Percentiles rank a stretch among this genome's conserved stretches.
Evolutionary conservation across 1,284 basidiomycete species (phyloP).

Genomic region (Laetiporus sulphureus): DNA sequence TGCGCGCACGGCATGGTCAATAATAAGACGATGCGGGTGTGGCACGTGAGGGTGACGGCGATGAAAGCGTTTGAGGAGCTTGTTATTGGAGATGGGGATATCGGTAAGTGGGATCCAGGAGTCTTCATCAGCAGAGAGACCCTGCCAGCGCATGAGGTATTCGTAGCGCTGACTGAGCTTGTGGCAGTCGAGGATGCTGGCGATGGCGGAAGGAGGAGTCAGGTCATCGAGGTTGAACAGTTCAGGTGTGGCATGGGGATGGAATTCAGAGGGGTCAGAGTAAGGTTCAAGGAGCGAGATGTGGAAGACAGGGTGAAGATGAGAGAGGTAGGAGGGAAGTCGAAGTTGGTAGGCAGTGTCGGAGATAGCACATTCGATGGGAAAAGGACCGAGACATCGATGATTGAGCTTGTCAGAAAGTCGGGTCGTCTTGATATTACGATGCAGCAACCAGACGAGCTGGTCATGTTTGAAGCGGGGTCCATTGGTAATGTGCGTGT

Average conservation of each 20-base stretch:
- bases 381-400: slow-evolving; percentile 32
- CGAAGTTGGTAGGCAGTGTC: slow-evolving; percentile 23
- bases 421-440: slow-evolving; percentile 31
- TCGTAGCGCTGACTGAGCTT: slow-evolving; percentile 26
- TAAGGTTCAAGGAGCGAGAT: slow-evolving; percentile 32
- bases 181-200: slow-evolving; percentile 20
- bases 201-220: slow-evolving; percentile 12
- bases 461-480: slow-evolving; percentile 28
- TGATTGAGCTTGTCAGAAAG: slow-evolving; percentile 34
- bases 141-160: slow-evolving; percentile 26
- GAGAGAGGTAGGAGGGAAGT: slow-evolving; percentile 26
- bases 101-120: slow-evolving; percentile 28
- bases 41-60: slow-evolving; percentile 24
- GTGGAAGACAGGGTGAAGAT: slow-evolving; percentile 35
- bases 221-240: slow-evolving; percentile 5
- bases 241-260: slow-evolving; percentile 16
- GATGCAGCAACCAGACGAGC: slow-evolving; percentile 28
- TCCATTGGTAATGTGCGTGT: slow-evolving; percentile 16
- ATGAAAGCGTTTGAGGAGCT: slow-evolving; percentile 30
- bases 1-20: too few species aligned
- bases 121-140: slow-evolving; percentile 18
- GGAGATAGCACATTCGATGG: slow-evolving; percentile 15
- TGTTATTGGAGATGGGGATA: slow-evolving; percentile 27
- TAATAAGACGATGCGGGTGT: slow-evolving; percentile 10
- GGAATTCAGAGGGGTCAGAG: slow-evolving; percentile 18